Conservation (phyloP, 352 stramenopile genomes). For the Phytophthora tentaculata region DNA sequence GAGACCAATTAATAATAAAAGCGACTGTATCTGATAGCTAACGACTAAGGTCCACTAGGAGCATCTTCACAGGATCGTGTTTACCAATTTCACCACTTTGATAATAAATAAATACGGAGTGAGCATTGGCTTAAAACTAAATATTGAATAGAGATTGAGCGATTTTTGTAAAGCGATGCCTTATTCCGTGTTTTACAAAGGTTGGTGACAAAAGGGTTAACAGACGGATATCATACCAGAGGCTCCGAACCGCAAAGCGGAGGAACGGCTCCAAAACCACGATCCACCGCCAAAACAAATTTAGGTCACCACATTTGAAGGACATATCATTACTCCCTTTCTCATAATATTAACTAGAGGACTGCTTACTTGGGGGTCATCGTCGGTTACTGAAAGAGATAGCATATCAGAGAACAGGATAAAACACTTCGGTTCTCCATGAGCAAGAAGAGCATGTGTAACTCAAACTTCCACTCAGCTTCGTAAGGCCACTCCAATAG, state of each 20-base stretch:
- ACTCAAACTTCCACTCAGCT: neutral
- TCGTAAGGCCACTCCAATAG: too few species aligned
- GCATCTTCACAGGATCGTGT: too few species aligned
- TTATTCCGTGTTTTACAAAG: too few species aligned
- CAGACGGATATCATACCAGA: constrained; percentile 4
- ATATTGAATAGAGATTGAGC: too few species aligned
- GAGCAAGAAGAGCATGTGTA: neutral
- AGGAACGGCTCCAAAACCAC: constrained; percentile 3
- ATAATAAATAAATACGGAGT: too few species aligned
- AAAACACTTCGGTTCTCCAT: neutral
- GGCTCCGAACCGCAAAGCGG: neutral
- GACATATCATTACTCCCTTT: neutral
- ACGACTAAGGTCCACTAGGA: too few species aligned
- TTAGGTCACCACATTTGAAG: constrained; percentile 1
- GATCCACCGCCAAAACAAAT: constrained; percentile 8
- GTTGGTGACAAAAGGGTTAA: too few species aligned
- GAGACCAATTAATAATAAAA: too few species aligned
- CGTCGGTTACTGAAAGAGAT: neutral
- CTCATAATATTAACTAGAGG: neutral
- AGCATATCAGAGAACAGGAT: neutral
- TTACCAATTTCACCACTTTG: too few species aligned
- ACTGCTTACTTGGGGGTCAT: neutral
- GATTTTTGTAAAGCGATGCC: too few species aligned
- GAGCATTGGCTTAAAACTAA: too few species aligned
- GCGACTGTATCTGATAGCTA: too few species aligned